Conservation (phyloP, 2,329 filamentous ascomycete genomes). For the Sporothrix phasma region DNA sequence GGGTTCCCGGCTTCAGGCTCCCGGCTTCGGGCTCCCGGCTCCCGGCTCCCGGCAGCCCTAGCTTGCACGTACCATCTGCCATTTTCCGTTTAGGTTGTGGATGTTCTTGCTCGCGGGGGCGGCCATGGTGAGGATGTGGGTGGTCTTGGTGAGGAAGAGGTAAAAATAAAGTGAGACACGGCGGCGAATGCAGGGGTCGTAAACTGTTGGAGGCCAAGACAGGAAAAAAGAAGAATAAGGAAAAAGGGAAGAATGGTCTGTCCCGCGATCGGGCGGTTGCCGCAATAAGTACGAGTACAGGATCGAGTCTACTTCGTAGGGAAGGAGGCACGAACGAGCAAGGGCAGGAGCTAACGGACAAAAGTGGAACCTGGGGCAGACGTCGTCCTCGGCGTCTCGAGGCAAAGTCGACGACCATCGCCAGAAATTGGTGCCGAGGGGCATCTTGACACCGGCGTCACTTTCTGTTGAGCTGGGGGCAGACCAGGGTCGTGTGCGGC, state of each 20-base stretch:
- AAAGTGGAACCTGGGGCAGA: not conserved
- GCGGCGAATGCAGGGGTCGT: not conserved
- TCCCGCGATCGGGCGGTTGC: slow-evolving; percentile 1
- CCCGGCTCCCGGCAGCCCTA: too few species aligned
- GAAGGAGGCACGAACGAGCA: not conserved
- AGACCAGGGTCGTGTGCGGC: not conserved
- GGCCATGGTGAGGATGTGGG: slow-evolving; percentile 48
- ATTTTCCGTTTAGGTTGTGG: slow-evolving; percentile 58
- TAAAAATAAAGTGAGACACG: not conserved
- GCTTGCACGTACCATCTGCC: slow-evolving; percentile 56
- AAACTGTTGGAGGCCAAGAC: not conserved
- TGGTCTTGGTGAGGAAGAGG: not conserved
- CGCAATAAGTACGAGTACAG: slow-evolving; percentile 7
- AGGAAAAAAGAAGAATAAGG: not conserved
- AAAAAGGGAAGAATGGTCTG: not conserved
- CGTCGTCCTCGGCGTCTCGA: not conserved
- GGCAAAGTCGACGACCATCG: not conserved
- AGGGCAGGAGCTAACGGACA: not conserved
- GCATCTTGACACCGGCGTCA: not conserved
- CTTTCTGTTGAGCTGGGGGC: not conserved
- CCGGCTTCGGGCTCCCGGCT: too few species aligned
- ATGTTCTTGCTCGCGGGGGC: slow-evolving; percentile 58
- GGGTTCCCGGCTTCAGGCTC: too few species aligned
- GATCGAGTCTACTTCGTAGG: not conserved
- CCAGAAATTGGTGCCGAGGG: not conserved